Percentiles rank a stretch among this genome's conserved stretches.
phyloP scores from a whole-genome alignment of 805 yeast species.

The Cyberlindnera euphorbiae region DNA sequence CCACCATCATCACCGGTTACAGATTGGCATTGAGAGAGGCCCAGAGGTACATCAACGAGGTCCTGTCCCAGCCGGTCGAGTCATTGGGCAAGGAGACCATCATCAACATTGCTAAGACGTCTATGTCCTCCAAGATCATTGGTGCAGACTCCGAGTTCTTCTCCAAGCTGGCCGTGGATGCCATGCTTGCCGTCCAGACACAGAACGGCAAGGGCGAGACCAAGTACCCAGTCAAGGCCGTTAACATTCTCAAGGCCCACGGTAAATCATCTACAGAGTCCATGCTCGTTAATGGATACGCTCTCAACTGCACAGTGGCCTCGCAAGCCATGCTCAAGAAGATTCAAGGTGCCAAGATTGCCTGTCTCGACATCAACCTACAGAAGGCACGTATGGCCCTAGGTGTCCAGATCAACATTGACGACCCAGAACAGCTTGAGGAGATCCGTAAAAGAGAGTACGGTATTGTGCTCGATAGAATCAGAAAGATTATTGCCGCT shows the following conservation, averaged over 20 bases:
- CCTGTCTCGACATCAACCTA: conserved; percentile 87
- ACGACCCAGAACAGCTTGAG: conserved; percentile 96
- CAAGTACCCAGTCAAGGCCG: conserved; percentile 95
- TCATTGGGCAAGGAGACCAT: conserved; percentile 72
- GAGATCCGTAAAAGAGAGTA: conserved; percentile 87
- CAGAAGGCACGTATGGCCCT: conserved; percentile 97
- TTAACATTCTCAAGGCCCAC: conserved; percentile 91
- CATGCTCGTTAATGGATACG: conserved; percentile 85
- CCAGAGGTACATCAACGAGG: conserved; percentile 74
- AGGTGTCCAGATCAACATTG: conserved; percentile 96
- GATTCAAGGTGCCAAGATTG: conserved; percentile 68
- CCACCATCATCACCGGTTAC: conserved; percentile 95
- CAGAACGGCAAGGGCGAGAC: conserved; percentile 81
- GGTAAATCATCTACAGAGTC: conserved; percentile 92
- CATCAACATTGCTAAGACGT: conserved; percentile 89
- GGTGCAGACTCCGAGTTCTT: conserved; percentile 92
- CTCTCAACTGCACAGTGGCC: conserved; percentile 94
- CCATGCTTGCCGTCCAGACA: conserved; percentile 92
- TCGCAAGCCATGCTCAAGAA: conserved; percentile 91
- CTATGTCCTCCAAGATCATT: conserved; percentile 95
- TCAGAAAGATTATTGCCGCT: conserved; percentile 83
- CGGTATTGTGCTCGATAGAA: conserved; percentile 63
- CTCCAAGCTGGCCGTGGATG: conserved; percentile 87
- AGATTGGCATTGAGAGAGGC: conserved; percentile 92
- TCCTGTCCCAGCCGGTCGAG: conserved; percentile 76